Evolutionary conservation across 73 alveolate species (phyloP).

Genomic region (Paramecium caudatum): DNA sequence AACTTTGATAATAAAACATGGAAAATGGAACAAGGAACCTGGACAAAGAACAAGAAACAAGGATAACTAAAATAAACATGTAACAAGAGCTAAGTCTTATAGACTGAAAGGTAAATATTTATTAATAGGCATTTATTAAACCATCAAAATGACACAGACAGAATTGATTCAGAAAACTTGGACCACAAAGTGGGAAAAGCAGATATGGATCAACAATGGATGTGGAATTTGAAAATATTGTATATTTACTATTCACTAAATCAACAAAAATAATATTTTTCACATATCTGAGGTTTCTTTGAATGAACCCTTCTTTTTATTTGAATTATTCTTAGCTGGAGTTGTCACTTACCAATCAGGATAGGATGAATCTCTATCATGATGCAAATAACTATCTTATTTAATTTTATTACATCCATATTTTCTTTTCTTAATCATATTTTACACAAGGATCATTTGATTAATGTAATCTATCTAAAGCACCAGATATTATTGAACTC

Average conservation of each 20-base stretch:
- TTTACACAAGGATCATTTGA: conserved; percentile 98
- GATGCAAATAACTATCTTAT: conserved; percentile 86
- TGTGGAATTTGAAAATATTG: conserved; percentile 17
- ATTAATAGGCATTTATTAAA: conserved; percentile 1
- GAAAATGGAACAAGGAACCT: not conserved
- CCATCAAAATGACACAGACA: conserved; percentile 14
- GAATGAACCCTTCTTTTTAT: conserved; percentile 44
- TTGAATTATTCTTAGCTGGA: conserved; percentile 64
- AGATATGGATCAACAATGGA: not conserved
- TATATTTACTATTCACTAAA: not conserved
- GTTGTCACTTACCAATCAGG: conserved; percentile 89
- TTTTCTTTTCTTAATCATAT: conserved; percentile 95
- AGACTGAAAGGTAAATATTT: not conserved
- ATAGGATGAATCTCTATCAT: conserved; percentile 91
- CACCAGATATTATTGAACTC: conserved; percentile 95
- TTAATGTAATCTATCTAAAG: conserved; percentile 98
- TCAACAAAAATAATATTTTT: not conserved
- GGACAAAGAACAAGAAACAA: not conserved
- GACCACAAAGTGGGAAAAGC: conserved; percentile 39
- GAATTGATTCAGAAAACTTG: conserved; percentile 36
- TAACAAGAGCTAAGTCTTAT: not conserved
- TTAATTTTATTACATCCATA: conserved; percentile 88
- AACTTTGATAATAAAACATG: too few relatives aligned
- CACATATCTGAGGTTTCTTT: not conserved
- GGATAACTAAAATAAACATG: not conserved